Base-by-base conservation (phyloP, 306 rosid genomes). In the Glycine soja region DNA sequence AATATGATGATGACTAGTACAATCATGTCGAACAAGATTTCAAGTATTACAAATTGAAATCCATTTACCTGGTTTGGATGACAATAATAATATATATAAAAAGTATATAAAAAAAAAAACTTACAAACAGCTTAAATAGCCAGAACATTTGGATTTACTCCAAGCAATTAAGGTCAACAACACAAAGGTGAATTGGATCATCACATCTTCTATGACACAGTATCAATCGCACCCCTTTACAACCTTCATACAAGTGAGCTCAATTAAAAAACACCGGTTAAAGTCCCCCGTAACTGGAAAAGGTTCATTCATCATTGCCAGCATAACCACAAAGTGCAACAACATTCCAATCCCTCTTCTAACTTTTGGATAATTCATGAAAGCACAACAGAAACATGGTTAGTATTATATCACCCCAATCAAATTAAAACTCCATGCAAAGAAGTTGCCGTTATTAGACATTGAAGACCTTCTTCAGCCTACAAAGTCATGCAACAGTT, bases 401-500 rank as follows among this genome's bases (percentile, higher is more conserved):
- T 83, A 68, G 88, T 58, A 42, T 3, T 43, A 10, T 19, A 81
- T 66, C 68, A 65, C 16, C 57, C 81, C 66, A 71, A 81, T 67
- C 80, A 34, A 69, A 81, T 67, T 81, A 42, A 47, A 67, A 74
- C 54, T 76, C 85, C 81, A 81, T 38, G 66, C n/a, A 79, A 24
- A 24, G 30, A 24, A 61, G 34, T 77, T 45, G 34, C 75, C 36
- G 38, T 77, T 48, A 52, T 66, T 46, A 56, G 42, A 45, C 9
- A 56, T 54, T 47, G 68, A 57, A 78, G 30, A 24, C 34, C 30
- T 24, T 24, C 30, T 56, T 85, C 88, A 85, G 32, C 85, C 88
- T 67, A 88, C 97, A 78, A 90, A 94, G 83, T 94, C 98, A 79
- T 85, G 97, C 84, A 92, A 74, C 48, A 90, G 86, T 80, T 92